Evolutionary conservation across 768 basidiomycete genomes (phyloP).

Genomic region (Candolleomyces aberdarensis): DNA sequence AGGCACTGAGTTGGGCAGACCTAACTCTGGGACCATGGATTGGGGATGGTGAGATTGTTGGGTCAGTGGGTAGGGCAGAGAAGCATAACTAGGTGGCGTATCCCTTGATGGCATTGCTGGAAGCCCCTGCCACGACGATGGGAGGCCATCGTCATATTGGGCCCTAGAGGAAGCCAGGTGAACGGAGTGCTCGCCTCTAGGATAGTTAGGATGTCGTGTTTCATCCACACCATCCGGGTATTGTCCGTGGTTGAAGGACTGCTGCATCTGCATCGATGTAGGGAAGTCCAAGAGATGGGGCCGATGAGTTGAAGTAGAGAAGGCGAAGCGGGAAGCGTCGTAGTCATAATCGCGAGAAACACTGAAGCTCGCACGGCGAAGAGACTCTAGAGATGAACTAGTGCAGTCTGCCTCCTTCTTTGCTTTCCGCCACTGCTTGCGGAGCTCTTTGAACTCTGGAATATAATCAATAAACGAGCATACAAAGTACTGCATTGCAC

Average conservation of each 20-base stretch:
- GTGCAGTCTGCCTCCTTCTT: slow-evolving; percentile 67
- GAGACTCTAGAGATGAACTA: slow-evolving; percentile 19
- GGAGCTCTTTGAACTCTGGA: slow-evolving; percentile 95
- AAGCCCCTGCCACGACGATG: slow-evolving; percentile 34
- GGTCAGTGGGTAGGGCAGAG: slow-evolving; percentile 15
- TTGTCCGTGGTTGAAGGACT: slow-evolving; percentile 13
- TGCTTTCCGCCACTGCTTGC: slow-evolving; percentile 92
- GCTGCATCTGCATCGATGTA: slow-evolving; percentile 25
- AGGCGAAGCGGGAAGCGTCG: slow-evolving; percentile 31
- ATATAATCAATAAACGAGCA: slow-evolving; percentile 15
- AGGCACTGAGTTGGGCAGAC: slow-evolving; percentile 16
- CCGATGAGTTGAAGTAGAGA: slow-evolving; percentile 20
- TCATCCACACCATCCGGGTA: slow-evolving; percentile 29
- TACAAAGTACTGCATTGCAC: slow-evolving; percentile 8
- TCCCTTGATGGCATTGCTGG: slow-evolving; percentile 21
- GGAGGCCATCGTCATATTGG: slow-evolving; percentile 25
- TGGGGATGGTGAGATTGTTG: slow-evolving; percentile 31
- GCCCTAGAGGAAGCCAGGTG: slow-evolving; percentile 22
- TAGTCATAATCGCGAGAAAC: slow-evolving; percentile 26
- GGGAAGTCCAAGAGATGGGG: slow-evolving; percentile 25
- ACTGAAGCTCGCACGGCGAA: slow-evolving; percentile 29
- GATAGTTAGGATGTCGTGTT: slow-evolving; percentile 28
- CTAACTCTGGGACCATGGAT: slow-evolving; percentile 17
- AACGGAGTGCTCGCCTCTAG: slow-evolving; percentile 29
- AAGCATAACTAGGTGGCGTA: slow-evolving; percentile 23